These are phyloP conservation scores for Eucalyptus rudis DNA, from an alignment of 345 rosid species.

Conservation along the genomic window DNA sequence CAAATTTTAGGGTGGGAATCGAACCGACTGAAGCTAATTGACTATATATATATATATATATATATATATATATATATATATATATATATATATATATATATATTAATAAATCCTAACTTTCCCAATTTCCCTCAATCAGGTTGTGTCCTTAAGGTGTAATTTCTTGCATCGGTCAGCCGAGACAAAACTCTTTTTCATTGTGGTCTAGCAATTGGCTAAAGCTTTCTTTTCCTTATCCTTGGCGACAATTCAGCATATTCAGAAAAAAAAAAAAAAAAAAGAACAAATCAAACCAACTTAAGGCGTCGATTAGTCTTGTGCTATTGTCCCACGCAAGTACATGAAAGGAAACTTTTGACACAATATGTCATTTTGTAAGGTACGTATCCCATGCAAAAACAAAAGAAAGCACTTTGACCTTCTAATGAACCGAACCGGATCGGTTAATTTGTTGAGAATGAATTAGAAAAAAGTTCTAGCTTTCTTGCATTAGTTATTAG, in stretches of 20 bases:
- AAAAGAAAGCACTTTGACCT: not conserved
- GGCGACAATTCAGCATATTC: not conserved
- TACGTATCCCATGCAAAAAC: not conserved
- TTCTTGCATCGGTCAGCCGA: not conserved
- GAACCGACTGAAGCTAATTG: rapidly evolving
- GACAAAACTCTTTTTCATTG: not conserved
- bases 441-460: not conserved
- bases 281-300: not conserved
- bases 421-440: too few species aligned
- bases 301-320: not conserved
- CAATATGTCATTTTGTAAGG: not conserved
- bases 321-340: not conserved
- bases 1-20: not conserved
- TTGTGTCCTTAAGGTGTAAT: not conserved
- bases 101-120: not conserved
- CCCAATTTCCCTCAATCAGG: not conserved
- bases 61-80: too few species aligned
- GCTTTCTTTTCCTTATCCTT: not conserved
- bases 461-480: not conserved
- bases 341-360: not conserved
- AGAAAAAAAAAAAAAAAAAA: not conserved
- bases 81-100: too few species aligned
- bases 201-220: not conserved
- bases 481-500: not conserved
- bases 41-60: too few species aligned